Evolutionary conservation across 495 filamentous ascomycete genomes (phyloP).

Genomic region (Pseudevernia furfuracea): DNA sequence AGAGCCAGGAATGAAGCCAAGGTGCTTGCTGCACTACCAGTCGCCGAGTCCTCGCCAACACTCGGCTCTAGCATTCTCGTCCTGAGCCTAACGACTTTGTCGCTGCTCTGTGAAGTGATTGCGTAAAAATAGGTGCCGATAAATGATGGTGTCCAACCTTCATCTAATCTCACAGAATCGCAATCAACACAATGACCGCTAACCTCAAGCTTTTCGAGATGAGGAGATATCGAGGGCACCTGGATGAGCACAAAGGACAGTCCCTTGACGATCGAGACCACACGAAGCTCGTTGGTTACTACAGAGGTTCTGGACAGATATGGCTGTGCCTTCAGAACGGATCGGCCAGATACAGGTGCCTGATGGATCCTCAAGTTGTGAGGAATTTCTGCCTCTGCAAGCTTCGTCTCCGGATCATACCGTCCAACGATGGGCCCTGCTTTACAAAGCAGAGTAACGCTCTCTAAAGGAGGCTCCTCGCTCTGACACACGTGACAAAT

Average conservation of each 20-base stretch:
- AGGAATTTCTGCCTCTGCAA: constrained; percentile 48
- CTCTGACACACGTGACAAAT: constrained; percentile 42
- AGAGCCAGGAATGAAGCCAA: constrained; percentile 50
- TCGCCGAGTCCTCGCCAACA: constrained; percentile 59
- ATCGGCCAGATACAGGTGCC: constrained; percentile 20
- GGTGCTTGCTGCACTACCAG: constrained; percentile 54
- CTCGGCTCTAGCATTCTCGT: constrained; percentile 50
- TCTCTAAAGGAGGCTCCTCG: constrained; percentile 22
- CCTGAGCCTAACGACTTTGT: constrained; percentile 28
- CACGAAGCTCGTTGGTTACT: constrained; percentile 30
- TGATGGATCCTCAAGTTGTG: constrained; percentile 55
- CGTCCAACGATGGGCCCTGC: constrained; percentile 48
- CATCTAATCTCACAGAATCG: constrained; percentile 40
- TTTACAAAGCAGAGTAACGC: constrained; percentile 43
- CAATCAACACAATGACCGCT: constrained; percentile 13
- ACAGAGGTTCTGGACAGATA: constrained; percentile 14
- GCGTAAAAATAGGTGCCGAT: constrained; percentile 51
- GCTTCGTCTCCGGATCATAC: constrained; percentile 30
- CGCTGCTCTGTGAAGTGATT: constrained; percentile 26
- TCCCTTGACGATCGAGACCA: constrained; percentile 60
- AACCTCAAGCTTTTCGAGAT: constrained; percentile 28
- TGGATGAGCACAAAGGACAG: constrained; percentile 57
- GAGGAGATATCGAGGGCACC: constrained; percentile 33
- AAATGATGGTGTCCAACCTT: constrained; percentile 49
- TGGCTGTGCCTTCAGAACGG: constrained; percentile 30